Base-by-base conservation (phyloP, 805 yeast species). In the Saccharomyces mikatae region DNA sequence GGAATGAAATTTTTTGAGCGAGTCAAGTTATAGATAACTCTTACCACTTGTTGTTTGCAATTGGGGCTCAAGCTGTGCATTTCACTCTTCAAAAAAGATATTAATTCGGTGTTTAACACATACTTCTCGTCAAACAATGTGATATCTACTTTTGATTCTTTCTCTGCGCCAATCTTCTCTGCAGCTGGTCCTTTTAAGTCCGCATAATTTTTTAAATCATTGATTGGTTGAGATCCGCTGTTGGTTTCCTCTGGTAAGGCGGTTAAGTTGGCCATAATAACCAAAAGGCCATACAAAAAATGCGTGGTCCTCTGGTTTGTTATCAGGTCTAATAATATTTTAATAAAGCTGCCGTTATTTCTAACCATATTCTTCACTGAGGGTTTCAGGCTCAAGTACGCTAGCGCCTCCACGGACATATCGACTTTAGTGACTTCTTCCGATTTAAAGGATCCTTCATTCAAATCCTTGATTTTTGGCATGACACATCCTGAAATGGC, bases 321-420 rank as follows among this genome's bases (percentile, higher is more conserved):
- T 10, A 48, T 17, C 26, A 17, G 31, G 11, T 9, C 26, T 26
- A 29, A n/a, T 22, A 48, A n/a, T 6, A n/a, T 29, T 21, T 13
- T 11, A 30, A 31, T 22, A 4, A 74, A 66, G 11, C 56, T 62
- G 1, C 65, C 71, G 55, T 78, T 74, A n/a, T 54, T 52, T 60
- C 83, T 68, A 4, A 80, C 36, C 29, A 52, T 52, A 1, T 64
- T 59, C 56, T 73, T 74, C 0, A 77, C 69, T 6, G 72, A 61
- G 3, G 69, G 58, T 56, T 75, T 77, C 46, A 80, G 62, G 2
- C 76, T 73, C n/a, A 80, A 61, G 53, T 78, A 80, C 6, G 83
- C 80, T 44, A 80, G 62, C 1, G 78, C 81, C 65, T 80, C 84
- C 22, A 80, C 60, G 9, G 71, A 62, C 6, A 49, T 44, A 3